Evolutionary conservation across 2,329 filamentous ascomycete genomes (phyloP), one percentile per base, ranked within the genome.

Genomic region (Sclerotinia minor): DNA sequence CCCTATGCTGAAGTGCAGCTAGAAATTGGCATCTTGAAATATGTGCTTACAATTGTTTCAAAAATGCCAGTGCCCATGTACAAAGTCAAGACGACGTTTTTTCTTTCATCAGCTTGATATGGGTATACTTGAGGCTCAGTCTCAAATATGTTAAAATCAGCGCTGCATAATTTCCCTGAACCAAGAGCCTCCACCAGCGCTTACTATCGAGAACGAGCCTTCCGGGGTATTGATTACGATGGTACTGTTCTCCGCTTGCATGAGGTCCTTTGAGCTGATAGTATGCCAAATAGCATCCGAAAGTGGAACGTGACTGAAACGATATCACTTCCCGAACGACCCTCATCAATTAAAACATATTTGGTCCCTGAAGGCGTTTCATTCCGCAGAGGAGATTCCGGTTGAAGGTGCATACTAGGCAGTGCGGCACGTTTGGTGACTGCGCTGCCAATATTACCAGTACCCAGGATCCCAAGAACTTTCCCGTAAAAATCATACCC

Each of bases 1-100:
- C 83, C 0, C 87, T 87, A 50, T 83, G 83, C 70, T 84, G 81
- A 5, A 93, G 72, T 2, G 87, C 90, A 71, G 13, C 19, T 49
- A 17, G 5, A 55, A 3, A 29, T 49, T 50, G 2, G 19, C 1
- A 26, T 21, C 3, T 8, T 9, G 26, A 26, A 5, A 4, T 32
- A 17, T 24, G 19, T 59, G 4, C 19, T 35, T 8, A 55, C 15
- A 52, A 13, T 58, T 3, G 76, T 82, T 80, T 89, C 92, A 45
- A 86, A 80, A 0, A 90, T 94, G 81, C 84, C 91, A 1, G 92
- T 95, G 0, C 92, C 92, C 88, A 95, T 90, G 78, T 96, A 92
- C 64, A 92, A 92, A 52, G 94, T 80, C 35, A 96, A 82, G 70
- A 94, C 81, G 47, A 92, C 90, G 71, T 87, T 85, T 2, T 86